Evolutionary conservation across 1,284 basidiomycete genomes (phyloP).

Genomic region (Ustilago lituana): DNA sequence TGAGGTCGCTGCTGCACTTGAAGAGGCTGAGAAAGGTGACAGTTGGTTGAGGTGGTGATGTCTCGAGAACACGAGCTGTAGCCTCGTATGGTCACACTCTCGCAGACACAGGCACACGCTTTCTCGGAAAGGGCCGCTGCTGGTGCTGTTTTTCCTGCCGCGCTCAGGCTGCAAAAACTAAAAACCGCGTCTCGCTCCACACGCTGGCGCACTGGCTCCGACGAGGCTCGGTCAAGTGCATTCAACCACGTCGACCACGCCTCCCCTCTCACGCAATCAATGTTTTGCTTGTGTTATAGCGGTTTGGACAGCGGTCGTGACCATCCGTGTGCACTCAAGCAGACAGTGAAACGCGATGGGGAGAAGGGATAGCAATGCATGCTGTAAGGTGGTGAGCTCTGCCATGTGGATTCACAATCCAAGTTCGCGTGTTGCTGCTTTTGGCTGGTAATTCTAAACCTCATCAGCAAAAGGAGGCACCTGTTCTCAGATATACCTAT

Average conservation of each 20-base stretch:
- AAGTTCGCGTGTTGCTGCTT: too few species aligned
- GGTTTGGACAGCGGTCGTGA: too few species aligned
- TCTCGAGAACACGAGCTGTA: slow-evolving; percentile 22
- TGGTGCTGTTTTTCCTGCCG: slow-evolving; percentile 3
- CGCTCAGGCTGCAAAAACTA: slow-evolving; percentile 7
- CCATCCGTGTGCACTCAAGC: too few species aligned
- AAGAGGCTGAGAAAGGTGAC: slow-evolving; percentile 19
- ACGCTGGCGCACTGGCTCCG: slow-evolving; percentile 1
- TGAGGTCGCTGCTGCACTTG: too few species aligned
- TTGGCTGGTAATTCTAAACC: too few species aligned
- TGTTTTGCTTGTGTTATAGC: not conserved
- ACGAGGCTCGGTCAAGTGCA: not conserved
- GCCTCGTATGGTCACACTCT: slow-evolving; percentile 7
- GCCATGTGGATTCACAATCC: too few species aligned
- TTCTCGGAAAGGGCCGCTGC: not conserved
- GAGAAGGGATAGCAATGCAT: too few species aligned
- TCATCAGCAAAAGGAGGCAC: too few species aligned
- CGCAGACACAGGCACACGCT: slow-evolving; percentile 4
- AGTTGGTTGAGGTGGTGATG: slow-evolving; percentile 20
- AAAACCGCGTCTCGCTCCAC: slow-evolving; percentile 14
- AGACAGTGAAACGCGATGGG: too few species aligned
- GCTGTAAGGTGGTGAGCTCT: too few species aligned
- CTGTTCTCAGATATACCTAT: too few species aligned
- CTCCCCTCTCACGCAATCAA: not conserved
- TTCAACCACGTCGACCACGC: not conserved